Conservation (phyloP, 768 basidiomycete genomes). For the Pilatotrama ljubarskyi region DNA sequence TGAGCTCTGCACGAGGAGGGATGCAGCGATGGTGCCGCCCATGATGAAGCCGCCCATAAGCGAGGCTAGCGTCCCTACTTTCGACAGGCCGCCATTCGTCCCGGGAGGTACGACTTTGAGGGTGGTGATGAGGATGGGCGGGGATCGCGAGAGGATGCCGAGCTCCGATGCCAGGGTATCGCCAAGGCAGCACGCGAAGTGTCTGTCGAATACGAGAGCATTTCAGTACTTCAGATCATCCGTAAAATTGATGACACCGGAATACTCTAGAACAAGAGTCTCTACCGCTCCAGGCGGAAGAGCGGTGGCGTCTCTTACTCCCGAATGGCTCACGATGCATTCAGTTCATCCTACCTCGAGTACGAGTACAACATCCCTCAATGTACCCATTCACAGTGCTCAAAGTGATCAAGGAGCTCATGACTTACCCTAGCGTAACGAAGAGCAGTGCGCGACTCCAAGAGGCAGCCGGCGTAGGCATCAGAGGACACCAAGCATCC, state of each 20-base stretch:
- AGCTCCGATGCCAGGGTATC: slow-evolving; percentile 94
- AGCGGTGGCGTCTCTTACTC: too few relatives aligned
- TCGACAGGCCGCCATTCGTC: slow-evolving; percentile 86
- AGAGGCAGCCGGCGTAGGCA: slow-evolving; percentile 43
- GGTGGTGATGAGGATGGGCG: slow-evolving; percentile 80
- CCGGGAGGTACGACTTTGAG: slow-evolving; percentile 76
- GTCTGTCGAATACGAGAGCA: slow-evolving; percentile 43
- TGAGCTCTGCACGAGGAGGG: slow-evolving; percentile 62
- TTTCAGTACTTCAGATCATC: too few relatives aligned
- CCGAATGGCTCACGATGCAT: too few relatives aligned
- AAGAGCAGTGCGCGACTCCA: slow-evolving; percentile 66
- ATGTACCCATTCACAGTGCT: too few relatives aligned
- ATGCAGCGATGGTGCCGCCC: slow-evolving; percentile 58
- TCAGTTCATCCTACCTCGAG: too few relatives aligned
- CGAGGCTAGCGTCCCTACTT: slow-evolving; percentile 73
- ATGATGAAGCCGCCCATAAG: slow-evolving; percentile 71
- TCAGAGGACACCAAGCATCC: slow-evolving; percentile 62
- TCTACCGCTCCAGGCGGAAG: too few relatives aligned
- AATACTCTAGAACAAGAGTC: too few relatives aligned
- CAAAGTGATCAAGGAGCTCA: too few relatives aligned
- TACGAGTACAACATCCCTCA: too few relatives aligned
- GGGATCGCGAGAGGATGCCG: slow-evolving; percentile 74
- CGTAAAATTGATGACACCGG: too few relatives aligned
- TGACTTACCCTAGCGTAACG: slow-evolving; percentile 60
- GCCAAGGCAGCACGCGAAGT: slow-evolving; percentile 86